phyloP scores from a whole-genome alignment of 805 yeast genomes.

The Kregervanrija pseudodelftensis region DNA sequence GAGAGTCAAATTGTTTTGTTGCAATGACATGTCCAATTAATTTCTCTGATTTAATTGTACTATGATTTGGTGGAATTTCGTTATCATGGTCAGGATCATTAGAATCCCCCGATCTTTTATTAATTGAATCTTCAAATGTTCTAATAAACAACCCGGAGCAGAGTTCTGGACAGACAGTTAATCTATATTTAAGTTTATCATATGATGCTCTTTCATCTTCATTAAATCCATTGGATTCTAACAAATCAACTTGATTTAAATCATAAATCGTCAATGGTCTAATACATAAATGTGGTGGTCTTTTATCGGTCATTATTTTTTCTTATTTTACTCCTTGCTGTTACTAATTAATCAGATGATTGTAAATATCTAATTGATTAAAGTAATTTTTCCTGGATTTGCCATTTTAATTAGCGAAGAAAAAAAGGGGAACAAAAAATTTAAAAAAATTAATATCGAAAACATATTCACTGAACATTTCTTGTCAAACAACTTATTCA shows the following conservation, averaged over 20 bases:
- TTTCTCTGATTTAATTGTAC: constrained; percentile 48
- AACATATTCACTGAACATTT: too few species aligned
- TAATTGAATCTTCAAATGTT: constrained; percentile 35
- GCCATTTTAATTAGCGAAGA: too few species aligned
- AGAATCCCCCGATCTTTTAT: constrained; percentile 3
- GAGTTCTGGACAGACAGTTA: constrained; percentile 81
- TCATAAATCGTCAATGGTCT: constrained; percentile 81
- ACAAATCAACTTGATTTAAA: constrained; percentile 46
- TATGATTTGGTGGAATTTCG: constrained; percentile 35
- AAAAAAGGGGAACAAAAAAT: too few species aligned
- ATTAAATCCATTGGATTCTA: constrained; percentile 68
- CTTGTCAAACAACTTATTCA: too few species aligned
- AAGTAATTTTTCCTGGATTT: too few species aligned
- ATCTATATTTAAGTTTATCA: constrained; percentile 62
- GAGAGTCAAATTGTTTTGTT: constrained; percentile 51
- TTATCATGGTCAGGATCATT: constrained; percentile 16
- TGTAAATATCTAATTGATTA: too few species aligned
- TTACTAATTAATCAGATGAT: too few species aligned
- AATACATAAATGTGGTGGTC: constrained; percentile 57
- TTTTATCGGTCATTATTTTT: constrained; percentile 1
- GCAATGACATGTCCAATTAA: constrained; percentile 78
- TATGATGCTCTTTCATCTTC: constrained; percentile 58
- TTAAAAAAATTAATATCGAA: too few species aligned
- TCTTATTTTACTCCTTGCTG: not conserved
- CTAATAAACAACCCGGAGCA: constrained; percentile 83